Base-by-base conservation (phyloP, 768 basidiomycete species). In the Mycena haematopus region DNA sequence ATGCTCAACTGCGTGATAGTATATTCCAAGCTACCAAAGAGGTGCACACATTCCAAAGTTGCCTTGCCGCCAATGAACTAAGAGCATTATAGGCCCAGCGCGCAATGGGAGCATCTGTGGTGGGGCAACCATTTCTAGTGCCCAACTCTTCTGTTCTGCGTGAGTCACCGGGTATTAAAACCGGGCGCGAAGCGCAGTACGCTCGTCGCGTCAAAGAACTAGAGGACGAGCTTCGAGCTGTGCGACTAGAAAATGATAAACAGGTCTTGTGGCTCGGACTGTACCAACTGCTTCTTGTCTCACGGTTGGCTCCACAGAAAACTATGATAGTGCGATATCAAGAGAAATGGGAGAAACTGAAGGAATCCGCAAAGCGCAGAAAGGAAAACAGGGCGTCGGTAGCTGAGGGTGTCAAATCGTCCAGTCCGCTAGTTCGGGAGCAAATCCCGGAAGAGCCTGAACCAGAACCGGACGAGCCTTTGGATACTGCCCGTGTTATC, bases 341-440 rank as follows among this genome's bases (percentile, higher is more conserved):
- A 27, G 93, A 94, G 75, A 83, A 91, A 42, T 95, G 93, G 93
- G 91, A 92, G 72, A 93, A 92, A 73, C 78, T 95, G 59, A 95
- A 95, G 72, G 93, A 95, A 70, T 90, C 90, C 27, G 90, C 92
- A 9, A 92, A 88, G 74, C 86, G 90, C 63, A 93, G 94, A 78
- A 91, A 93, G 73, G 90, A 91, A 70, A 88, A 87, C 15, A 86
- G 86, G 56, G 84, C 80, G 84, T 82, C 10, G 80, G 83, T 80
- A 22, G 78, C 76, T 19, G 70, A 71, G 4, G 54, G 52, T 52
- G 25, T 49, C 13, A 58, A 51, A 13, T 27, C 62, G 49, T 72
- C 80, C 68, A 75, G 77, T 40, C 68, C 78, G 24, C 74, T 77
- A 31, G 80, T 88, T 44, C 80, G 85, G 63, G 89, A 92, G 60